These are phyloP conservation scores for Pichia sp. DNA, from an alignment of 1,139 yeast species.

Conservation along the genomic window DNA sequence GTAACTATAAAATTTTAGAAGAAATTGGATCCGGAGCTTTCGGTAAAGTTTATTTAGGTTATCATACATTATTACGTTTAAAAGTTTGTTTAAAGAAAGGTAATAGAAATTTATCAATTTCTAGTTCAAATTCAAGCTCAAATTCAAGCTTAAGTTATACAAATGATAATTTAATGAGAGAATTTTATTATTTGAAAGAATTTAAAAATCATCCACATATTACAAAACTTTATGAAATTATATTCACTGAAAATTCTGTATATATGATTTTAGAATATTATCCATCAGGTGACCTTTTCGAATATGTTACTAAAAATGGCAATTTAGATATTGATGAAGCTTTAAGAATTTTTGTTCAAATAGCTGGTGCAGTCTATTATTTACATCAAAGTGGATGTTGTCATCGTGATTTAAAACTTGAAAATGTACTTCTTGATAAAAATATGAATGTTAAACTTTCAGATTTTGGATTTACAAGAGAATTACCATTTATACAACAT, in stretches of 20 bases:
- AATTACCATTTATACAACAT: conserved; percentile 33
- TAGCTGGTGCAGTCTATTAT: conserved; percentile 75
- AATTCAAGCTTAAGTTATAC: not conserved
- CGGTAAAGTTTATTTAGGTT: conserved; percentile 84
- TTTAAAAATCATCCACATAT: conserved; percentile 71
- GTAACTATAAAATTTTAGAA: conserved; percentile 63
- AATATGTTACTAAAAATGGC: conserved; percentile 53
- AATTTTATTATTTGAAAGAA: conserved; percentile 81
- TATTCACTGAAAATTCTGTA: conserved; percentile 68
- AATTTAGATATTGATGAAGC: conserved; percentile 50
- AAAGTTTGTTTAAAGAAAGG: conserved; percentile 87
- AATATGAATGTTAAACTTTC: conserved; percentile 65
- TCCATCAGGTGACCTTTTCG: conserved; percentile 80
- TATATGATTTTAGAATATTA: conserved; percentile 92
- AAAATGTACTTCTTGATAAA: conserved; percentile 73
- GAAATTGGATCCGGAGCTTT: conserved; percentile 88
- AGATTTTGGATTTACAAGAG: conserved; percentile 93
- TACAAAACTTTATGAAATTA: conserved; percentile 77
- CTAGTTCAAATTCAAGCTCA: conserved; percentile 17
- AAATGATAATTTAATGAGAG: conserved; percentile 87
- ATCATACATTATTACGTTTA: conserved; percentile 61
- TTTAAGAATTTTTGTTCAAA: conserved; percentile 62
- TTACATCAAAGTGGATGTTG: conserved; percentile 78
- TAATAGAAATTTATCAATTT: conserved; percentile 32
- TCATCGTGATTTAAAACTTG: conserved; percentile 85